Evolutionary conservation across 176 grass and related monocot genomes (phyloP).

Genomic region (Luzula sylvatica): DNA sequence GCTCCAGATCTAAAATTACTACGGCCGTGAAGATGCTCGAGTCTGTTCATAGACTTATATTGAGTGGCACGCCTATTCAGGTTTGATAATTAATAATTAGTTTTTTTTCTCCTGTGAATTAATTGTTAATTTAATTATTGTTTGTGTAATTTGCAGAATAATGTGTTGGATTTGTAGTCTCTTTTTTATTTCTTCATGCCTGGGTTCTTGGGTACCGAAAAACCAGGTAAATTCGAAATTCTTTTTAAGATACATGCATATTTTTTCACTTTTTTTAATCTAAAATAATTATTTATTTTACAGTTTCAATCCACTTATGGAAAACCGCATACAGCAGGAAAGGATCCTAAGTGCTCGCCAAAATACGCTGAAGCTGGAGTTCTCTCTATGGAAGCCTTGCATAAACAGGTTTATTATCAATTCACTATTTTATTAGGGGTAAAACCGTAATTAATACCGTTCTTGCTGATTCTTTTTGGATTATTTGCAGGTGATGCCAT

Average conservation of each 20-base stretch:
- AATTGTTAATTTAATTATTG: not conserved
- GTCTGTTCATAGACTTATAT: slow-evolving; percentile 90
- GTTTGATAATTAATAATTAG: slow-evolving; percentile 27
- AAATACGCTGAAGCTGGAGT: slow-evolving; percentile 97
- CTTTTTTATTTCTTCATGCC: slow-evolving; percentile 99
- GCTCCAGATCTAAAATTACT: slow-evolving; percentile 95
- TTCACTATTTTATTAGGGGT: not conserved
- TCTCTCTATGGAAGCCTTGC: slow-evolving; percentile 99
- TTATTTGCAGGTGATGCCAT: slow-evolving; percentile 80
- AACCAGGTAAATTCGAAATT: slow-evolving; percentile 47
- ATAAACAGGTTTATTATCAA: slow-evolving; percentile 66
- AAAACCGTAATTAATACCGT: not conserved
- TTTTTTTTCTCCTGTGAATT: not conserved
- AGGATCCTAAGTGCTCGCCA: slow-evolving; percentile 97
- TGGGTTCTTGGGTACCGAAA: slow-evolving; percentile 97
- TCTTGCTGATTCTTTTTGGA: not conserved
- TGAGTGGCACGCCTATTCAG: slow-evolving; percentile 99
- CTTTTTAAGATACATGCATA: not conserved
- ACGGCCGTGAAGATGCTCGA: slow-evolving; percentile 85
- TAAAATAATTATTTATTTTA: slow-evolving; percentile 15
- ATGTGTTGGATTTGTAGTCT: slow-evolving; percentile 97
- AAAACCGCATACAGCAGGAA: slow-evolving; percentile 83
- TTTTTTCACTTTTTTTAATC: slow-evolving; percentile 6
- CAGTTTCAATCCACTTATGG: slow-evolving; percentile 97
- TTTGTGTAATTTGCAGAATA: slow-evolving; percentile 67